These are phyloP conservation scores for Geotrichum bryndzae DNA, from an alignment of 1,139 yeast species.

Conservation along the genomic window DNA sequence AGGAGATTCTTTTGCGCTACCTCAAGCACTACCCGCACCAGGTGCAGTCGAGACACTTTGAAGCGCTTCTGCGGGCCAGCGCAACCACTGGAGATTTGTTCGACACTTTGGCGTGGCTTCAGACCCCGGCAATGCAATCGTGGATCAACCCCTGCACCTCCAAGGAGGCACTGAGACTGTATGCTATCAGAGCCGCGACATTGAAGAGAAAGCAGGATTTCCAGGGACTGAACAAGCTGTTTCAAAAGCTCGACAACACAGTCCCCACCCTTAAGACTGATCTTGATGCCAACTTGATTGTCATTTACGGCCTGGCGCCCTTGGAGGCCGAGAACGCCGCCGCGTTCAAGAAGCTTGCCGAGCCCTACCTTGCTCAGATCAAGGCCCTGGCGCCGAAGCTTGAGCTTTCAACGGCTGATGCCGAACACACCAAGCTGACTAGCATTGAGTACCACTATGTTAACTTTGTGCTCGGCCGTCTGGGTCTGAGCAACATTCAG, in stretches of 20 bases:
- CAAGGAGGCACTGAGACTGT: constrained; percentile 13
- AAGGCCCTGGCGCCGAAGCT: neutral
- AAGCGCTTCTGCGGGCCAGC: constrained; percentile 13
- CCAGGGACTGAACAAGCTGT: constrained; percentile 5
- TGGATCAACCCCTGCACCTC: constrained; percentile 9
- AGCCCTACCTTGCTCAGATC: constrained; percentile 1
- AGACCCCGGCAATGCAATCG: neutral
- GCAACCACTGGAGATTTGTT: constrained; percentile 15
- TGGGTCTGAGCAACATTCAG: constrained; percentile 12
- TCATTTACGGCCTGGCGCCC: constrained; percentile 17
- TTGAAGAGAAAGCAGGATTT: constrained; percentile 7
- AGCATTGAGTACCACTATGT: constrained; percentile 12
- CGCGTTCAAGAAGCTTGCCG: neutral
- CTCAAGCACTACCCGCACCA: constrained; percentile 14
- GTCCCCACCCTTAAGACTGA: neutral
- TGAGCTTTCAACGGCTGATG: constrained; percentile 5
- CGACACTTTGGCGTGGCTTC: constrained; percentile 12
- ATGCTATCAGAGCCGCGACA: constrained; percentile 17
- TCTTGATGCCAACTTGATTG: constrained; percentile 13
- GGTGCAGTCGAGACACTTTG: constrained; percentile 12
- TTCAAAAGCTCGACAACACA: constrained; percentile 3
- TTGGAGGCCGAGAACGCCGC: constrained; percentile 3
- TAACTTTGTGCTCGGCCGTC: constrained; percentile 13
- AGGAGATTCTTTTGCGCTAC: constrained; percentile 11
- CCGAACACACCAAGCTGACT: constrained; percentile 1